Base-by-base conservation (phyloP, 768 basidiomycete genomes). In the Phanerochaete carnosa region DNA sequence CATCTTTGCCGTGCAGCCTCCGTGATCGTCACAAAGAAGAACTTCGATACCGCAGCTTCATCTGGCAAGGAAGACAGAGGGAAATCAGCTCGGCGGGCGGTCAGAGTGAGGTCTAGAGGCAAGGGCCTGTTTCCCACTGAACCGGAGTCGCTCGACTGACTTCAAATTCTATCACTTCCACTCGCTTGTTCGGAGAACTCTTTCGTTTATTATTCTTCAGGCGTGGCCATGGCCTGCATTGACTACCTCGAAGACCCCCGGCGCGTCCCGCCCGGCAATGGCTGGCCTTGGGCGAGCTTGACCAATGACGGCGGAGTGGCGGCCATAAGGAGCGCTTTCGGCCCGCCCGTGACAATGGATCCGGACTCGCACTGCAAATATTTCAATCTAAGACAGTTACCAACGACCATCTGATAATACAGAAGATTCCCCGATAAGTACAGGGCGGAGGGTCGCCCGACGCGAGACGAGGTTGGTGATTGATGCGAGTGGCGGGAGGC, bases 1-100 rank as follows among this genome's bases (percentile, higher is more conserved):
- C 63, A 64, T 64, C 28, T 29, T 25, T 37, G 37, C 37, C 30
- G 16, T 43, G 55, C 46, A 26, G 5, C 45, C 46, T 57, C 23
- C 32, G 19, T 12, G 7, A 22, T 57, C 32, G 56, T 22, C 9
- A 25, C 22, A 39, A 28, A 57, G 9, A n/a, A 45, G 56, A 3
- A 55, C 7, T 9, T 2, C 2, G 29, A 23, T 6, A n/a, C 19
- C n/a, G 26, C 43, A 16, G 54, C 33, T 55, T 39, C 54, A 55
- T 55, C n/a, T 25, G 54, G 28, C 54, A 28, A 39, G 23, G 26
- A 55, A 23, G 6, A 22, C 22, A 55, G 33, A 23, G 35, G 9
- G 54, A 13, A 55, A 55, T 55, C 32, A 23, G 35, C 23, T 37
- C n/a, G 4, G 22, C 33, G 35, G 39, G 35, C n/a, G 23, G 54